These are phyloP conservation scores for Neurospora crassa DNA, from an alignment of 2,329 filamentous ascomycete genomes.

Conservation along the genomic window DNA sequence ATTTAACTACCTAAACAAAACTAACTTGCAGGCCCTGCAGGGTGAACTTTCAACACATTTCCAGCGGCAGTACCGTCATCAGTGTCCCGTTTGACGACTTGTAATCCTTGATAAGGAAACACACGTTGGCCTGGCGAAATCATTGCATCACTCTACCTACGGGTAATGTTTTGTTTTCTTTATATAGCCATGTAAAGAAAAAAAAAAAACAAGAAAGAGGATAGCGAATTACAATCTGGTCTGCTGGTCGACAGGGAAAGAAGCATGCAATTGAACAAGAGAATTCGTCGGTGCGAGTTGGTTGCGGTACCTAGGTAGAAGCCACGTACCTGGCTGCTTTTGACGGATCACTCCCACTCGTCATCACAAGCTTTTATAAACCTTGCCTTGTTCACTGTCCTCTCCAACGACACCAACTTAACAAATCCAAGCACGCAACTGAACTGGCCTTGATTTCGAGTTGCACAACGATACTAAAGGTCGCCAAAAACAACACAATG, in stretches of 20 bases:
- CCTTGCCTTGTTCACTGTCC: not conserved
- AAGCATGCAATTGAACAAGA: not conserved
- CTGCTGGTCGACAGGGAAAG: not conserved
- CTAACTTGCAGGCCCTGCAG: not conserved
- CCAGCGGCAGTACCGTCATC: not conserved
- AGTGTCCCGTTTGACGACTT: not conserved
- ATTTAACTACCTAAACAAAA: not conserved
- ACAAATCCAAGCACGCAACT: not conserved
- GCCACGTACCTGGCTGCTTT: not conserved
- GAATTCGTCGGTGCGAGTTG: not conserved
- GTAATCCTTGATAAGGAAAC: not conserved
- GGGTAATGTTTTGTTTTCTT: not conserved
- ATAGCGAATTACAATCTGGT: not conserved
- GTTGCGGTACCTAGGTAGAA: not conserved
- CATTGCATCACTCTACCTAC: not conserved
- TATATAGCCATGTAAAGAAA: not conserved
- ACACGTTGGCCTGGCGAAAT: not conserved
- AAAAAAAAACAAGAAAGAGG: not conserved
- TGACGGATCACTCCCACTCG: not conserved
- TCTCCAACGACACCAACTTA: not conserved
- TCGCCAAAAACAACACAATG: not conserved
- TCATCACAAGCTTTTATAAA: constrained; percentile 3
- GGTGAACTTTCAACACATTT: not conserved
- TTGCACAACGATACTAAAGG: not conserved
- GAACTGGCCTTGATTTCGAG: not conserved